Base-by-base conservation (phyloP, 2,329 filamentous ascomycete species). In the Penicillium decumbens region DNA sequence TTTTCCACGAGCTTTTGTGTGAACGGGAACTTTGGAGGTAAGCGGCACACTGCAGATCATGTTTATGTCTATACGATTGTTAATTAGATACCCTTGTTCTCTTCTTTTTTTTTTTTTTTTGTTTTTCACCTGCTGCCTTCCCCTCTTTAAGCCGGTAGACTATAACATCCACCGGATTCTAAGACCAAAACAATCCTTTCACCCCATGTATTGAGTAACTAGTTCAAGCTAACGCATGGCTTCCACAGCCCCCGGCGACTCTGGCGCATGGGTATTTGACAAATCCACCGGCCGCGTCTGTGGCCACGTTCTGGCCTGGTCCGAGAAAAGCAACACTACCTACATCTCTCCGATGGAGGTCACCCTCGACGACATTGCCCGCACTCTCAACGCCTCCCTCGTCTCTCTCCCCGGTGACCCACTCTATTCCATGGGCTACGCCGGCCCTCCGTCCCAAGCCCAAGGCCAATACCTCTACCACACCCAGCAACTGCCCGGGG, bases 281-380 rank as follows among this genome's bases (percentile, higher is more conserved):
- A 85, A 88, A 49, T 78, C 80, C 5, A 78, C 84, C n/a, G 89
- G 89, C 1, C 81, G 84, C 32, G 82, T 96, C 3, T 93, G 89
- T 59, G 92, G 92, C 0, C 92, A 96, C 62, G 88, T 97, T 0
- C 77, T 97, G 10, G 92, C 92, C 0, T 95, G 87, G 84, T 92
- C 87, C 59, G 81, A 84, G 55, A 82, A 84, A 53, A 92, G 88
- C 64, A 82, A 82, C 37, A 84, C 89, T 4, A 90, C 90, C 0
- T 97, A 95, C 67, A 93, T 97, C 53, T 93, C 89, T 53, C 92
- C 92, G 0, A 97, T 97, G 92, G 88, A 96, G 49, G 80, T 96
- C 2, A 73, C 95, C 10, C 77, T 97, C 9, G 81, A 86, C 25
- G 92, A 97, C 63, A 95, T 97, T 49, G 85, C 84, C 25, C 81